Percentiles rank a stretch among this genome's conserved stretches.
Conservation (phyloP, 2,329 filamentous ascomycete genomes). For the Aspergillus felis region DNA sequence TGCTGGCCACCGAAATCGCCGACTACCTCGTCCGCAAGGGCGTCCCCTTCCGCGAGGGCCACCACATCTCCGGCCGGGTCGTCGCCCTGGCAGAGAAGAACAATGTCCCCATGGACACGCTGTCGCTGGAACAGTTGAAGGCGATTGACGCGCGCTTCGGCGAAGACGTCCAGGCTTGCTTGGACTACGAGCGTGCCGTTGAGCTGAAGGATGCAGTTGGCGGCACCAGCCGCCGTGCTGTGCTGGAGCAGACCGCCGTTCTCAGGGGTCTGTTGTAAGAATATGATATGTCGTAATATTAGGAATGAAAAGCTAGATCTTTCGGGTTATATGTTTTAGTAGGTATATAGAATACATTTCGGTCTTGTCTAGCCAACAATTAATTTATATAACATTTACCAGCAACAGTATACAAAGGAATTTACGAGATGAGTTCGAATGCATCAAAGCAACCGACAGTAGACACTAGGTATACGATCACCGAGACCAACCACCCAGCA, state of each 20-base stretch:
- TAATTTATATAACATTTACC: background rate
- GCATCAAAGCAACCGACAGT: background rate
- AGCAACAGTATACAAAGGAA: background rate
- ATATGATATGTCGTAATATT: background rate
- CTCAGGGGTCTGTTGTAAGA: slow-evolving; percentile 51
- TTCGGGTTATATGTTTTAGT: slow-evolving; percentile 1
- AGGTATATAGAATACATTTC: background rate
- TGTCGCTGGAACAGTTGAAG: slow-evolving; percentile 64
- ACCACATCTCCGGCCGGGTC: slow-evolving; percentile 70
- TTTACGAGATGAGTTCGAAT: background rate
- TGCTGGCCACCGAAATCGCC: slow-evolving; percentile 63
- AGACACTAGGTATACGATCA: background rate
- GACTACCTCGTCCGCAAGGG: slow-evolving; percentile 48
- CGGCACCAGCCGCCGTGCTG: slow-evolving; percentile 69
- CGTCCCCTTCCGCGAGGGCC: slow-evolving; percentile 75
- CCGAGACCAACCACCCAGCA: background rate
- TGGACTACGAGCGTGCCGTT: slow-evolving; percentile 80
- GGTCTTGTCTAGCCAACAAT: background rate
- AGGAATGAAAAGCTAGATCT: background rate
- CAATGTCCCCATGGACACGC: slow-evolving; percentile 64
- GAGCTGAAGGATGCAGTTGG: slow-evolving; percentile 74
- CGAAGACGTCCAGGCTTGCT: slow-evolving; percentile 64
- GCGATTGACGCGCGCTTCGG: slow-evolving; percentile 66
- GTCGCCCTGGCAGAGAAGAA: slow-evolving; percentile 69
- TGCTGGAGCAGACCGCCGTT: slow-evolving; percentile 65